Percentiles rank a stretch among this genome's conserved stretches.
Conservation (phyloP, 2,329 filamentous ascomycete genomes). For the Pochonia chlamydosporia region DNA sequence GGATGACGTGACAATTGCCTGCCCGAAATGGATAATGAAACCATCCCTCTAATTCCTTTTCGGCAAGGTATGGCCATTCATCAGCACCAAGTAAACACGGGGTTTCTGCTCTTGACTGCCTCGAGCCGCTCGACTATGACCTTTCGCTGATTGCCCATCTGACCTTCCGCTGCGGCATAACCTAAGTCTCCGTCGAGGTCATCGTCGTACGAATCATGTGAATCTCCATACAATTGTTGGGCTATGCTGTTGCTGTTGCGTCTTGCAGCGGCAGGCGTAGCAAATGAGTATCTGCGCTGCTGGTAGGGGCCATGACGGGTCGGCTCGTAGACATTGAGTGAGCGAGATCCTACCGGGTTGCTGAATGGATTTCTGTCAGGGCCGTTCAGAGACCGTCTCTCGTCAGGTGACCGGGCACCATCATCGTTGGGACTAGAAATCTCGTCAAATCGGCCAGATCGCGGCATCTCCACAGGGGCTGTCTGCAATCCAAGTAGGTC, state of each 20-base stretch:
- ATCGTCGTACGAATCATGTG: constrained; percentile 57
- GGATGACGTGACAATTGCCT: too few relatives aligned
- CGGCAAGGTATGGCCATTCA: neutral
- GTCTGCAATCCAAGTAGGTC: constrained; percentile 67
- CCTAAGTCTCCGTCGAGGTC: constrained; percentile 85
- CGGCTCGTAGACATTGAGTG: constrained; percentile 39
- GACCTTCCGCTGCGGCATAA: constrained; percentile 87
- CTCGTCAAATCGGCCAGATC: constrained; percentile 66
- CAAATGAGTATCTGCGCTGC: constrained; percentile 50
- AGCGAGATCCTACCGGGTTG: constrained; percentile 33
- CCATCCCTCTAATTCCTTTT: too few relatives aligned
- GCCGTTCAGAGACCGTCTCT: constrained; percentile 14
- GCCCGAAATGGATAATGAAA: too few relatives aligned
- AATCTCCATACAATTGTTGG: constrained; percentile 43
- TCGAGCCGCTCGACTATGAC: constrained; percentile 96
- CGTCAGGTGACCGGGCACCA: constrained; percentile 34
- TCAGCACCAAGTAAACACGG: constrained; percentile 95
- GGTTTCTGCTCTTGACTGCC: constrained; percentile 90
- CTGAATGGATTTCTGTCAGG: constrained; percentile 10
- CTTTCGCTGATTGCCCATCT: constrained; percentile 85
- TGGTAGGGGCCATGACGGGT: constrained; percentile 36
- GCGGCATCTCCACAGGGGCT: constrained; percentile 61
- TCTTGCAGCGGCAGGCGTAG: constrained; percentile 39
- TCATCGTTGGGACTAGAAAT: constrained; percentile 43
- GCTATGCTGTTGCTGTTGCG: constrained; percentile 46